Conservation (phyloP, 2,329 filamentous ascomycete species). For the Spiromastix sp. region DNA sequence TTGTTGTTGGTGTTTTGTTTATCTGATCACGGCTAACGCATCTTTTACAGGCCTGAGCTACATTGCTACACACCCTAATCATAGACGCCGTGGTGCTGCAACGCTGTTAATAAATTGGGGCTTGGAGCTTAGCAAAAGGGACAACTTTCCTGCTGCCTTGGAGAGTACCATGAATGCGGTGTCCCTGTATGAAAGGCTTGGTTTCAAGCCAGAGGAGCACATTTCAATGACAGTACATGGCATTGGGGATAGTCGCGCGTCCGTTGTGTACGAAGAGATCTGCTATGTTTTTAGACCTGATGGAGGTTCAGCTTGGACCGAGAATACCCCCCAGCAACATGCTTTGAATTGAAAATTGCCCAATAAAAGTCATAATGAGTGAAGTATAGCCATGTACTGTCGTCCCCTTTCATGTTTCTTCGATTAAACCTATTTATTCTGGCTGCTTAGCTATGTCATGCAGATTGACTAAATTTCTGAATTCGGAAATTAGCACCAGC, state of each 20-base stretch:
- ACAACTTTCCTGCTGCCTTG: slow-evolving; percentile 7
- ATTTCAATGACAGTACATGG: slow-evolving; percentile 10
- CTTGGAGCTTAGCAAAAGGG: slow-evolving; percentile 8
- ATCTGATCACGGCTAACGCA: no score
- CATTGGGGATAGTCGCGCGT: slow-evolving; percentile 5
- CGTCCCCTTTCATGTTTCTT: no score
- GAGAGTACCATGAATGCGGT: slow-evolving; percentile 10
- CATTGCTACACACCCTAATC: slow-evolving; percentile 11
- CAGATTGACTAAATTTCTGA: no score
- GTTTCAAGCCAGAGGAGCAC: slow-evolving; percentile 7
- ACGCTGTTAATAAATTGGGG: slow-evolving; percentile 12
- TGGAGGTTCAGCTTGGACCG: no score
- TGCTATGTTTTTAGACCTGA: slow-evolving; percentile 9
- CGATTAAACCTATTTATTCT: no score
- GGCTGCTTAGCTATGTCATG: no score
- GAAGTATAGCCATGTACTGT: no score
- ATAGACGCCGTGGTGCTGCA: slow-evolving; percentile 13
- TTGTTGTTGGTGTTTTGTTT: no score
- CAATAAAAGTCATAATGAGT: no score
- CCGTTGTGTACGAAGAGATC: slow-evolving; percentile 11
- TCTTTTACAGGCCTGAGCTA: slow-evolving; percentile 12
- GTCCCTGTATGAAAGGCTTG: slow-evolving; percentile 9
- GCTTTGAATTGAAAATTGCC: no score
- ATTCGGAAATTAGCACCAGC: slow-evolving; percentile 18
- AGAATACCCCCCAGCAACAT: no score